Base-by-base conservation (phyloP, 2,329 filamentous ascomycete genomes). In the Spiromastix sp. region DNA sequence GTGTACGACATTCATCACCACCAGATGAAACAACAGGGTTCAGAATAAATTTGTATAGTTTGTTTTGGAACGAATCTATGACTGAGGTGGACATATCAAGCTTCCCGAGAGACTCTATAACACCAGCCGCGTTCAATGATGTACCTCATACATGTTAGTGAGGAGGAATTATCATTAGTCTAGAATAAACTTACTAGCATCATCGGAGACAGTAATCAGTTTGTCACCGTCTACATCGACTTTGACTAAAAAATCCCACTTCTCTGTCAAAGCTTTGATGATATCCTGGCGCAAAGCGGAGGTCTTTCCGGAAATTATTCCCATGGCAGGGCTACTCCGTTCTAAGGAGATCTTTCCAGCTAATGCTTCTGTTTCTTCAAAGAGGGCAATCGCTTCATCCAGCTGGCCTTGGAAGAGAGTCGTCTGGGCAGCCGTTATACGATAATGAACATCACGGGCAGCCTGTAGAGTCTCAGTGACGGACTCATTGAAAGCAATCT, bases 171-270 rank as follows among this genome's bases (percentile, higher is more conserved):
- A 30, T n/a, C n/a, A 20, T n/a, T 25, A 12, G 26, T 20, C 18
- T 10, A 26, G 11, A 7, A n/a, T 19, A 18, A 6, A 36, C 56
- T 32, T 55, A 77, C 74, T 67, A 54, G 72, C 54, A 17, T 67
- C 59, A 12, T 58, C 59, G 9, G 70, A 62, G 17, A 63, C 64
- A 21, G 93, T 69, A 1, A 64, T 68, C 5, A 91, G 59, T 30
- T 59, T 67, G 6, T 66, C 63, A 6, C 64, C 58, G 15, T 72
- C 63, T 1, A 65, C 56, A 48, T 89, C 74, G 12, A 86, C 59
- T 1, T 67, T 59, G 9, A 93, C 63, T 28, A 89, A 63, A 0
- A 69, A 64, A 39, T 72, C 72, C 85, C 86, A 95, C n/a, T 78
- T 70, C 36, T 68, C 66, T 28, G 74, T 71, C 25, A 91, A 70